These are phyloP conservation scores for Camellia lanceoleosa DNA, from an alignment of 148 eudicot species.

Conservation along the genomic window DNA sequence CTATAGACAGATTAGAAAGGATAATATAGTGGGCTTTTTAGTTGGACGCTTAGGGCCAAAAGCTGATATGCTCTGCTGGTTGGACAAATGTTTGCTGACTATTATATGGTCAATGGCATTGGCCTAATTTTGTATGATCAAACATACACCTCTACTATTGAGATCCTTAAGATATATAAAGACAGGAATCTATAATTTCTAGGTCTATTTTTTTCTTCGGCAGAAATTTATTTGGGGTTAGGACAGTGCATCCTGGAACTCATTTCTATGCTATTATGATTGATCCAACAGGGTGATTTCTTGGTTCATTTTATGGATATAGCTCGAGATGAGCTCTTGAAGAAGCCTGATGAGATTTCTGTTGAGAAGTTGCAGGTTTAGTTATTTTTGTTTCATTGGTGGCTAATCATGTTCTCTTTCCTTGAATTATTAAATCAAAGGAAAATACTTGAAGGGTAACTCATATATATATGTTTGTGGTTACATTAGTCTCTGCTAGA, in stretches of 20 bases:
- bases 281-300: slow-evolving; percentile 79
- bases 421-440: neutral
- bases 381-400: slow-evolving; percentile 14
- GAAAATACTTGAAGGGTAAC: neutral
- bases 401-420: slow-evolving; percentile 5
- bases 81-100: neutral
- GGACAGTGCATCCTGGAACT: neutral
- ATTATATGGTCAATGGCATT: neutral
- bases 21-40: neutral
- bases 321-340: slow-evolving; percentile 86
- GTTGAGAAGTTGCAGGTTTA: slow-evolving; percentile 94
- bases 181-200: neutral
- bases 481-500: slow-evolving; percentile 79
- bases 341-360: slow-evolving; percentile 82
- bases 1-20: neutral
- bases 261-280: slow-evolving; percentile 10
- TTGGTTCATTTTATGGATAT: slow-evolving; percentile 98
- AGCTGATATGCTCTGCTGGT: neutral
- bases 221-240: neutral
- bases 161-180: neutral
- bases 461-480: neutral
- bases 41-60: neutral
- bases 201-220: neutral
- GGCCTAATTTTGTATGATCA: neutral
- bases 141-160: neutral